phyloP scores from a whole-genome alignment of 768 basidiomycete species.

The Termitomyces heimii region DNA sequence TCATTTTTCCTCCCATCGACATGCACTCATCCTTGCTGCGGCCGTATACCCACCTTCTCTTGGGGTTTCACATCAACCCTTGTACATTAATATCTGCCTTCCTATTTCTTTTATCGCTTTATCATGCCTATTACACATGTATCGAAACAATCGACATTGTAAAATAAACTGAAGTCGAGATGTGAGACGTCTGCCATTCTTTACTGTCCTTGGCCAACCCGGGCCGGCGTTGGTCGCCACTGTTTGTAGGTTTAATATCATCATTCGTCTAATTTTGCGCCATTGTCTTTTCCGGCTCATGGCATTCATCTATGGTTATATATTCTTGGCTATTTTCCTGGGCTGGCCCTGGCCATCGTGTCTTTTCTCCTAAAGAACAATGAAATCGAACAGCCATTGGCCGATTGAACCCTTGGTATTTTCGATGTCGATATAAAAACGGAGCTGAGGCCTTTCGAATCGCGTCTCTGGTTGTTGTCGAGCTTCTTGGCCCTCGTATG shows the following conservation, averaged over 20 bases:
- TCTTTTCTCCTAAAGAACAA: not conserved
- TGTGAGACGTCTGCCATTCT: not conserved
- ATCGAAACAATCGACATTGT: constrained; percentile 12
- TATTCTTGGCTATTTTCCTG: not conserved
- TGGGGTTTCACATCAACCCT: constrained; percentile 10
- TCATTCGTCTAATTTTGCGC: not conserved
- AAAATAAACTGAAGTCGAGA: not conserved
- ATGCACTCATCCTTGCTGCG: constrained; percentile 7
- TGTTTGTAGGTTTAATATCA: no score
- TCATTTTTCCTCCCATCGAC: constrained; percentile 1
- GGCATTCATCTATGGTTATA: not conserved
- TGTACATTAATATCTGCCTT: constrained; percentile 21
- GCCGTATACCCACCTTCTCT: constrained; percentile 14
- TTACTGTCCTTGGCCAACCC: not conserved
- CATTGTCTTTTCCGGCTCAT: not conserved
- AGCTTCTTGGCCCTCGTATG: not conserved
- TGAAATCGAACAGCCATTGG: not conserved
- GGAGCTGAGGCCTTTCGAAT: not conserved
- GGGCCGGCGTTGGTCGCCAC: not conserved
- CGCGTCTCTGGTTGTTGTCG: no score
- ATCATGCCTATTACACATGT: constrained; percentile 13
- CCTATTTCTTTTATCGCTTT: constrained; percentile 11
- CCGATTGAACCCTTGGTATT: not conserved
- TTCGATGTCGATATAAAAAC: not conserved
- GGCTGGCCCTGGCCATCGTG: not conserved